Percentiles rank a stretch among this genome's conserved stretches.
Evolutionary conservation across 164 flowering plant genomes (phyloP).

Genomic region (Brasenia schreberi): DNA sequence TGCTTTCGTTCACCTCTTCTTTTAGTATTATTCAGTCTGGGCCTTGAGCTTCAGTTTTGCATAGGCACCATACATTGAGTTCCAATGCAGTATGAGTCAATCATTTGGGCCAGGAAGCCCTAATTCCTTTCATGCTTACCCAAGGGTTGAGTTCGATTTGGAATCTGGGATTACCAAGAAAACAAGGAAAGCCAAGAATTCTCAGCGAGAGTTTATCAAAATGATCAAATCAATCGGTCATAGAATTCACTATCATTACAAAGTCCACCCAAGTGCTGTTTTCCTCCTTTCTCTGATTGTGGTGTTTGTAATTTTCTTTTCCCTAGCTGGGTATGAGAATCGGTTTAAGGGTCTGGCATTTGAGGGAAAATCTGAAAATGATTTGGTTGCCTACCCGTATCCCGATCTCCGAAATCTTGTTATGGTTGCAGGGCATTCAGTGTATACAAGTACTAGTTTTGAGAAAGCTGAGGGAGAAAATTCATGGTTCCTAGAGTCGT

Average conservation of each 20-base stretch:
- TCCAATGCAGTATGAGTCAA: conserved; percentile 36
- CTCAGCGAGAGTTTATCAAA: conserved; percentile 14
- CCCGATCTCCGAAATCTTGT: conserved; percentile 58
- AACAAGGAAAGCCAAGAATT: conserved; percentile 32
- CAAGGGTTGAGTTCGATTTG: conserved; percentile 59
- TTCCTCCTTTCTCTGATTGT: conserved; percentile 46
- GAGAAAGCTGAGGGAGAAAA: conserved; percentile 69
- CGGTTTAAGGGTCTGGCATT: conserved; percentile 15
- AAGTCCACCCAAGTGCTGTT: conserved; percentile 50
- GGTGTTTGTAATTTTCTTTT: conserved; percentile 39
- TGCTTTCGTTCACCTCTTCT: not conserved
- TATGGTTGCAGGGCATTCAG: conserved; percentile 98
- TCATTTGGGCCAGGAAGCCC: conserved; percentile 45
- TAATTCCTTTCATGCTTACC: conserved; percentile 60
- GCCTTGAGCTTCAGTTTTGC: not conserved
- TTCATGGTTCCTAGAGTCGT: conserved; percentile 87
- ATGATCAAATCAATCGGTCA: conserved; percentile 50
- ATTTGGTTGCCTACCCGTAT: conserved; percentile 28
- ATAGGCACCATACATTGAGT: conserved; percentile 1
- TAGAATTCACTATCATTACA: conserved; percentile 39
- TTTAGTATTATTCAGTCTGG: conserved; percentile 1
- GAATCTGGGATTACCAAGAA: conserved; percentile 55
- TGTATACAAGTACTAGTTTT: conserved; percentile 81
- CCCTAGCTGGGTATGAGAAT: conserved; percentile 41
- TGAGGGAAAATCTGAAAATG: conserved; percentile 18